These are phyloP conservation scores for Coemansia sp. DNA, from an alignment of 192 early-diverging fungal genomes.

Conservation along the genomic window DNA sequence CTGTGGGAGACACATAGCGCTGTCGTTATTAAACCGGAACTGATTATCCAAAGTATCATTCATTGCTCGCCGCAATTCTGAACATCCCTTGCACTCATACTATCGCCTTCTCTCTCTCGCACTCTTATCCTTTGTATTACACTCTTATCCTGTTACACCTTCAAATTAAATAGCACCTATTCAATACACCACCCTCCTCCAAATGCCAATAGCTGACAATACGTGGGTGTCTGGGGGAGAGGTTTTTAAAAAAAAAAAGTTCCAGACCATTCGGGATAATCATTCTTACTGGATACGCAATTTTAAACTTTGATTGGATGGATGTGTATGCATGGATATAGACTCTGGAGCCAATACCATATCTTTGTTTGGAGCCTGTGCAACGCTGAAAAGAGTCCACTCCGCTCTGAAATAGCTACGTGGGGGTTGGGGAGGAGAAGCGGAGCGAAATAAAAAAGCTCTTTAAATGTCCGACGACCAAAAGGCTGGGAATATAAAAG, in stretches of 20 bases:
- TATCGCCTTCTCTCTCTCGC: not conserved
- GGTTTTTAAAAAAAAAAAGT: not conserved
- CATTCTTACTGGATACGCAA: not conserved
- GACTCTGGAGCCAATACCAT: not conserved
- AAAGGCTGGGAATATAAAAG: not conserved
- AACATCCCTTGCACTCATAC: not conserved
- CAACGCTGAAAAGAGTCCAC: slow-evolving; percentile 1
- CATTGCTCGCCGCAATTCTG: slow-evolving; percentile 26
- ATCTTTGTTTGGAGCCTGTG: slow-evolving; percentile 4
- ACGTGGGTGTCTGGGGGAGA: too few relatives aligned
- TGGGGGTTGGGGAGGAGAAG: too few relatives aligned
- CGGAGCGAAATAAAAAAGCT: too few relatives aligned
- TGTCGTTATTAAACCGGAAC: slow-evolving; percentile 29
- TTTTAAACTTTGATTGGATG: not conserved
- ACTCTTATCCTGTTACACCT: not conserved
- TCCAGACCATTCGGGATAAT: not conserved
- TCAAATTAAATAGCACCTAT: not conserved
- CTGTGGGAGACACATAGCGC: slow-evolving; percentile 21
- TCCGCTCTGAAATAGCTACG: not conserved
- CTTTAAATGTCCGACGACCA: slow-evolving; percentile 4
- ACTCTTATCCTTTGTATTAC: not conserved
- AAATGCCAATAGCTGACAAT: not conserved
- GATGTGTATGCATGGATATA: not conserved
- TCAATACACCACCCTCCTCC: not conserved
- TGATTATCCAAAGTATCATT: slow-evolving; percentile 52